Percentiles rank a stretch among this genome's conserved stretches.
phyloP scores from a whole-genome alignment of 768 basidiomycete species.

The Rhizopogon rudus region DNA sequence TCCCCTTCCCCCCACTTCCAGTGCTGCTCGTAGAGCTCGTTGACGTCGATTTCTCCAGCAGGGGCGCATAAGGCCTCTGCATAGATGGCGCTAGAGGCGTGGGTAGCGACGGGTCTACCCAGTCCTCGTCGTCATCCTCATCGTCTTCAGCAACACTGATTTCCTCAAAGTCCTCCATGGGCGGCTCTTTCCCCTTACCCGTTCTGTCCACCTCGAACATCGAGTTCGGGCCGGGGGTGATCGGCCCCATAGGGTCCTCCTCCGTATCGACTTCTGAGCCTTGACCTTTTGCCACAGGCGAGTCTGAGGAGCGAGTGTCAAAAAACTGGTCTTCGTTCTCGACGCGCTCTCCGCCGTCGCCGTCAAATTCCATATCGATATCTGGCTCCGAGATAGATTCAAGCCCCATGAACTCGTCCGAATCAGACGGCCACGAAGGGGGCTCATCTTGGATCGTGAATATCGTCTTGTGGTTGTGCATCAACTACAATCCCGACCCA shows the following conservation, averaged over 20 bases:
- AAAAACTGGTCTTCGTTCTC: conserved; percentile 45
- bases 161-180: conserved; percentile 23
- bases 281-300: conserved; percentile 37
- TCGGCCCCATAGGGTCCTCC: conserved; percentile 65
- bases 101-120: conserved; percentile 65
- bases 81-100: conserved; percentile 25
- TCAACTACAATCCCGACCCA: conserved; percentile 9
- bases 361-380: conserved; percentile 53
- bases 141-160: conserved; percentile 23
- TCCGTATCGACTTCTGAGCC: conserved; percentile 63
- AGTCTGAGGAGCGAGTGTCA: conserved; percentile 46
- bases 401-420: conserved; percentile 68
- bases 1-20: conserved; percentile 19
- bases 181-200: conserved; percentile 21
- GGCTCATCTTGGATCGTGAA: conserved; percentile 88
- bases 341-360: conserved; percentile 35
- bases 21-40: conserved; percentile 22
- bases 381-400: conserved; percentile 80
- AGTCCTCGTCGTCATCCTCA: conserved; percentile 45
- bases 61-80: conserved; percentile 22
- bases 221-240: conserved; percentile 57
- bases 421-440: conserved; percentile 74
- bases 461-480: conserved; percentile 59
- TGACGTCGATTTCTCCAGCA: conserved; percentile 20
- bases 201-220: conserved; percentile 18